These are phyloP conservation scores for Boletus tylopilopsis DNA, from an alignment of 768 basidiomycete species.

Conservation along the genomic window DNA sequence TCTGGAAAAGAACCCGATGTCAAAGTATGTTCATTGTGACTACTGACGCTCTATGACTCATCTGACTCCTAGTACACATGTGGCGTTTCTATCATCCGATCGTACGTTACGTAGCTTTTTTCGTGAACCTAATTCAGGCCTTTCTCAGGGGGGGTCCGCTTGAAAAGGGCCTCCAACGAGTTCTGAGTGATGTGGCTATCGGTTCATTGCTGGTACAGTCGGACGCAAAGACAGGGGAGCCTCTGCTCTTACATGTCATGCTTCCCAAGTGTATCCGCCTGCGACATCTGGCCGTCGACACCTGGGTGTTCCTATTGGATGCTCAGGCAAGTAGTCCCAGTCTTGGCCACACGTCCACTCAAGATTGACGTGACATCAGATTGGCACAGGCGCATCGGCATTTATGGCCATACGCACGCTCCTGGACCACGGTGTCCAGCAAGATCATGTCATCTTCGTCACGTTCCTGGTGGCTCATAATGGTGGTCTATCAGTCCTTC, in stretches of 20 bases:
- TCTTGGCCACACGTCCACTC: background rate
- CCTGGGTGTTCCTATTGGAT: conserved; percentile 87
- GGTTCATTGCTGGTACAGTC: conserved; percentile 92
- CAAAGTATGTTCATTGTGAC: conserved; percentile 38
- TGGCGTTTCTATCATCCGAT: conserved; percentile 86
- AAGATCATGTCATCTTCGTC: conserved; percentile 85
- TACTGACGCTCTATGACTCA: background rate
- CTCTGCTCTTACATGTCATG: conserved; percentile 76
- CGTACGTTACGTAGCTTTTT: conserved; percentile 45
- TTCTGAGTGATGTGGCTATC: conserved; percentile 79
- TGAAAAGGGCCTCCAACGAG: conserved; percentile 85
- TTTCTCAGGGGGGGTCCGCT: conserved; percentile 76
- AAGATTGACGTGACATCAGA: conserved; percentile 40
- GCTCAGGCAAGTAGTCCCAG: conserved; percentile 57
- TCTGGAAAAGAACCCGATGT: conserved; percentile 62
- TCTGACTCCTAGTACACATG: conserved; percentile 56
- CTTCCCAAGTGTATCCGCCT: conserved; percentile 73
- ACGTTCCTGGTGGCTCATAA: conserved; percentile 83
- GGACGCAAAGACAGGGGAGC: conserved; percentile 81
- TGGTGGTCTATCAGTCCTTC: conserved; percentile 75
- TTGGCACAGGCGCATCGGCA: conserved; percentile 88
- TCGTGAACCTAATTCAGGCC: conserved; percentile 2
- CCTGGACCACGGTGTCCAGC: conserved; percentile 85
- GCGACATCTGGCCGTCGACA: conserved; percentile 56
- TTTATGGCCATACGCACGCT: conserved; percentile 95